Conservation (phyloP, 768 basidiomycete genomes). For the Dictyophora rubrovolvata region DNA sequence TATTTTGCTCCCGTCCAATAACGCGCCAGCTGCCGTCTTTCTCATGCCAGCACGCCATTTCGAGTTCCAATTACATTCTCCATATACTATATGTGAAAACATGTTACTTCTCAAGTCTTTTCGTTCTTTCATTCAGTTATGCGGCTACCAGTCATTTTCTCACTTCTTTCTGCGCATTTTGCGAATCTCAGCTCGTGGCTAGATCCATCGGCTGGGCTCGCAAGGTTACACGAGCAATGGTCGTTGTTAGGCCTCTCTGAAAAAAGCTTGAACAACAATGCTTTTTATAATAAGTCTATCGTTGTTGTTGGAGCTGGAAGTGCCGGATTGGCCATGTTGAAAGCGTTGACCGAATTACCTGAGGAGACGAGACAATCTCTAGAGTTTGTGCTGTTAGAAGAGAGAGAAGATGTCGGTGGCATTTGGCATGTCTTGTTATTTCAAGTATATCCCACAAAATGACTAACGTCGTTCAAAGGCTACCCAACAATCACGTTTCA, state of each 20-base stretch:
- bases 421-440: conserved; percentile 33
- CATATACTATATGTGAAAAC: too few relatives aligned
- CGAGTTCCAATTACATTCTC: too few relatives aligned
- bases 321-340: conserved; percentile 43
- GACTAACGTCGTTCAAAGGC: conserved; percentile 15
- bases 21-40: too few relatives aligned
- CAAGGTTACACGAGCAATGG: too few relatives aligned
- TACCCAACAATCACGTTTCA: conserved; percentile 22
- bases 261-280: not conserved
- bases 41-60: too few relatives aligned
- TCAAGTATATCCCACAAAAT: not conserved
- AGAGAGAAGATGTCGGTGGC: conserved; percentile 43
- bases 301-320: conserved; percentile 51
- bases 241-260: not conserved
- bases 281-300: conserved; percentile 30
- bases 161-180: not conserved
- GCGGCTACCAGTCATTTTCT: not conserved
- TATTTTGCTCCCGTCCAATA: too few relatives aligned
- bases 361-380: conserved; percentile 26
- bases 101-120: too few relatives aligned
- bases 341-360: conserved; percentile 39
- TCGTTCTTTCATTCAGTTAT: not conserved
- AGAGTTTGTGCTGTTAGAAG: conserved; percentile 45
- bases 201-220: not conserved
- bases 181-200: not conserved